phyloP scores from a whole-genome alignment of 2,329 filamentous ascomycete species.

The Dactylellina leptospora region DNA sequence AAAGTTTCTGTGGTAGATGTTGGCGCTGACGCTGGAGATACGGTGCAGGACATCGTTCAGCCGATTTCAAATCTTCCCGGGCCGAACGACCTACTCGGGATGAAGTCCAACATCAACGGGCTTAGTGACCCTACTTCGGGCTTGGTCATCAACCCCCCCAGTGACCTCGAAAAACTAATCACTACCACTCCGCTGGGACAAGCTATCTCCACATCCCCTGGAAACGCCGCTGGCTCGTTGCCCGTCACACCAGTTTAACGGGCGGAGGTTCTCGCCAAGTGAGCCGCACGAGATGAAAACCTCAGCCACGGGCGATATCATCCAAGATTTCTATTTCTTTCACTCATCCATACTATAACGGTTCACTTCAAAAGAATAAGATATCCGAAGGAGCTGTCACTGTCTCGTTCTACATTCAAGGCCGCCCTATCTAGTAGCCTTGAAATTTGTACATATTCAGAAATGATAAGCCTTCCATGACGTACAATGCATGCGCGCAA shows the following conservation, averaged over 20 bases:
- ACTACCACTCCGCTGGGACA: background rate
- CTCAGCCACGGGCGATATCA: background rate
- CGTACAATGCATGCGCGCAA: too few species aligned
- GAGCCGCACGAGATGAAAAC: too few species aligned
- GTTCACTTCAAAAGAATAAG: too few species aligned
- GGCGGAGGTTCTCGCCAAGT: too few species aligned
- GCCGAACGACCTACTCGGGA: constrained; percentile 8
- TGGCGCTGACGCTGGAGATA: constrained; percentile 16
- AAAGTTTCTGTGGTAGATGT: constrained; percentile 19
- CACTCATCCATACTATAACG: background rate
- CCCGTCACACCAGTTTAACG: constrained; percentile 31
- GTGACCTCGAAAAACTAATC: background rate
- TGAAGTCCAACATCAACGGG: background rate
- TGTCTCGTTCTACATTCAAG: background rate
- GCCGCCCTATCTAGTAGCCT: constrained; percentile 1
- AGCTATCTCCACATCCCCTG: background rate
- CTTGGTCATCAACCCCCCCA: constrained; percentile 1
- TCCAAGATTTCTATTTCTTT: background rate
- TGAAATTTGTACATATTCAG: constrained; percentile 6
- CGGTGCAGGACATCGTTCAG: constrained; percentile 22
- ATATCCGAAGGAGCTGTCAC: too few species aligned
- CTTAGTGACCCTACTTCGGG: background rate
- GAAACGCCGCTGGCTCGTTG: constrained; percentile 4
- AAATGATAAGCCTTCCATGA: background rate
- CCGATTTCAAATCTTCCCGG: constrained; percentile 16